Percentiles rank a stretch among this genome's conserved stretches.
Conservation (phyloP, 306 rosid species). For the Fragaria nilgerrensis region DNA sequence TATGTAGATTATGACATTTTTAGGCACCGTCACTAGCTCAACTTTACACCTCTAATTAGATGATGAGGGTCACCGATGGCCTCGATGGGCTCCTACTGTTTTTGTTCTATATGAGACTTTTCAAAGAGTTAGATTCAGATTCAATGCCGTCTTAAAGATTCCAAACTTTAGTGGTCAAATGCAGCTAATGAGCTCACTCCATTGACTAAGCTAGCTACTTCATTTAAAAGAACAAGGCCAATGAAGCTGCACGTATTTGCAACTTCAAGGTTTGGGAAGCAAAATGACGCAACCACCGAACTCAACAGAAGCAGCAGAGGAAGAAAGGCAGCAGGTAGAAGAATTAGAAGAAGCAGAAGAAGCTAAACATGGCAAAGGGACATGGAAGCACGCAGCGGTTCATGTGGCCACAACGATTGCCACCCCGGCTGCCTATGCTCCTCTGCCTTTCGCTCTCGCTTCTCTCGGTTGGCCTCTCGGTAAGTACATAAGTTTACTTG, state of each 20-base stretch:
- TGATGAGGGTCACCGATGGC: not conserved
- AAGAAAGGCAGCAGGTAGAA: conserved; percentile 12
- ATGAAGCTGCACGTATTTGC: not conserved
- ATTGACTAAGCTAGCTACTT: not conserved
- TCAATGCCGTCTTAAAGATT: not conserved
- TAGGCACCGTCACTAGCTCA: not conserved
- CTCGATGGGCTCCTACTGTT: not conserved
- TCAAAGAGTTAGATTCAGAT: not conserved
- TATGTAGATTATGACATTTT: not conserved
- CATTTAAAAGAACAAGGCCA: not conserved
- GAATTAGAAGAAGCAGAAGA: not conserved
- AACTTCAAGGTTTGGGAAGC: not conserved
- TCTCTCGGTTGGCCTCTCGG: conserved; percentile 82
- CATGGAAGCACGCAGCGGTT: conserved; percentile 78
- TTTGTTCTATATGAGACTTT: not conserved
- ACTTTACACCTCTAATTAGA: not conserved
- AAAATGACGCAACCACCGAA: conserved; percentile 22
- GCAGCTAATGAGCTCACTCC: not conserved
- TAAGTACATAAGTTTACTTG: conserved; percentile 8
- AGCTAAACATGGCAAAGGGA: conserved; percentile 36
- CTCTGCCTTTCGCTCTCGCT: conserved; percentile 76
- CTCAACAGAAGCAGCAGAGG: conserved; percentile 12
- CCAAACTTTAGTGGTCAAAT: not conserved
- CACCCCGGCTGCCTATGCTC: conserved; percentile 80
- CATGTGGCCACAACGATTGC: conserved; percentile 80